Evolutionary conservation across 1,139 yeast species (phyloP), one percentile per base, ranked within the genome.

Genomic region (Yamadazyma atmosphaerica): DNA sequence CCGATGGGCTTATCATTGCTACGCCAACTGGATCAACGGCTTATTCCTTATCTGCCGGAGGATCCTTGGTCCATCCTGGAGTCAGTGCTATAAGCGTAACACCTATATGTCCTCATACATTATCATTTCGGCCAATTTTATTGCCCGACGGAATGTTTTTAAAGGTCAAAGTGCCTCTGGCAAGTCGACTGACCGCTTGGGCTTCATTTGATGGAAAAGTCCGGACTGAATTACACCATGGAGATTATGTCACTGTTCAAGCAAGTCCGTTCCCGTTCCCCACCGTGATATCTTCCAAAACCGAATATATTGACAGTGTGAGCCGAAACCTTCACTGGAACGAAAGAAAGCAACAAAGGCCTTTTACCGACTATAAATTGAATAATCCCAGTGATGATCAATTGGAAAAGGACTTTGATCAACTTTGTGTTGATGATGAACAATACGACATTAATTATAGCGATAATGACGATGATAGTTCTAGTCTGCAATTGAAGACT

Each of bases 1-100:
- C 96, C 0, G 96, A 88, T 58, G 96, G 96, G 0, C 62, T 88
- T 22, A 87, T 88, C 42, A 74, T 88, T 28, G 94, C 95, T 0
- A 87, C 96, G 0, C 96, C 96, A 4, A 88, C 96, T 0, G 96
- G 96, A 0, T 86, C 95, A 2, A 88, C 96, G 0, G 96, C 96
- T 0, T 88, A 88, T 57, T 86, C 95, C 0, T 66, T 88, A 27
- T 83, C 94, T 29, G 96, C 96, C 0, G 96, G 96, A 12, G 96
- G 96, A 0, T 82, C 95, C 0, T 69, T 88, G 36, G 94, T 88
- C 2, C 95, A 88, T 51, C 96, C 96, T 0, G 87, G 87, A 19
- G 95, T 88, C 11, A 83, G 88, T 50, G 95, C 95, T 7, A 85
- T 88, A 31, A 81, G 89, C 41, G 88, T 88, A 2, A 88, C 96